phyloP scores from a whole-genome alignment of 352 stramenopile species.

The Phytopythium mirpurense region DNA sequence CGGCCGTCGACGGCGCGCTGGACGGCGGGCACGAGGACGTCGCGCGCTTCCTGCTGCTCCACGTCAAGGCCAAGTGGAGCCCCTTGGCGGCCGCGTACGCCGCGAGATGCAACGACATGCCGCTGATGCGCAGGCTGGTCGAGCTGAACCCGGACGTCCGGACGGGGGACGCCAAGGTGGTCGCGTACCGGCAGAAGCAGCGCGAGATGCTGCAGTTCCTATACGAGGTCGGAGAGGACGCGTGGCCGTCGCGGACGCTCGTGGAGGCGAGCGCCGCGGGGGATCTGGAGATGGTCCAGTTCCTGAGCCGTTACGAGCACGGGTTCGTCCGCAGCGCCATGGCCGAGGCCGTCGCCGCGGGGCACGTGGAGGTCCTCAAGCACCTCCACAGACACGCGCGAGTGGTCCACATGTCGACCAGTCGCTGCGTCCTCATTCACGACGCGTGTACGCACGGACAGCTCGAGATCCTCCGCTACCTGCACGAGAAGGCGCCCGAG shows the following conservation, averaged over 20 bases:
- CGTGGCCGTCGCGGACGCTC: slow-evolving; percentile 35
- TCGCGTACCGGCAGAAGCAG: slow-evolving; percentile 33
- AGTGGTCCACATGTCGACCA: slow-evolving; percentile 37
- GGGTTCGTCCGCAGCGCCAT: slow-evolving; percentile 57
- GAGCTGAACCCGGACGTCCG: slow-evolving; percentile 21
- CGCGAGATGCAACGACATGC: slow-evolving; percentile 27
- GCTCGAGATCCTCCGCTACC: slow-evolving; percentile 26
- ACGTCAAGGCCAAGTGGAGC: slow-evolving; percentile 31
- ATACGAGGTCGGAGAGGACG: slow-evolving; percentile 42
- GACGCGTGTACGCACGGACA: slow-evolving; percentile 25
- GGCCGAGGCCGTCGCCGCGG: slow-evolving; percentile 35
- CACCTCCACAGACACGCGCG: slow-evolving; percentile 35
- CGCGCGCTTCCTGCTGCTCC: slow-evolving; percentile 41
- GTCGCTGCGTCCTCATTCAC: slow-evolving; percentile 36
- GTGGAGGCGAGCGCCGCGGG: slow-evolving; percentile 29
- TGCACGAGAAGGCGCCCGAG: slow-evolving; percentile 21
- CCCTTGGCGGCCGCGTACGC: slow-evolving; percentile 29
- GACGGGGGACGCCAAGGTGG: slow-evolving; percentile 38
- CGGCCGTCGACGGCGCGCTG: slow-evolving; percentile 28
- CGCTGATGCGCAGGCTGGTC: slow-evolving; percentile 26
- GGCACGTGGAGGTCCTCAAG: slow-evolving; percentile 42
- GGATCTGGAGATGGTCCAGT: slow-evolving; percentile 49
- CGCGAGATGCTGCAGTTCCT: slow-evolving; percentile 44
- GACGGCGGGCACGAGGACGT: slow-evolving; percentile 24
- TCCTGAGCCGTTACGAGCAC: slow-evolving; percentile 28